Conservation (phyloP, 2,329 filamentous ascomycete species). For the Coniella vitis region DNA sequence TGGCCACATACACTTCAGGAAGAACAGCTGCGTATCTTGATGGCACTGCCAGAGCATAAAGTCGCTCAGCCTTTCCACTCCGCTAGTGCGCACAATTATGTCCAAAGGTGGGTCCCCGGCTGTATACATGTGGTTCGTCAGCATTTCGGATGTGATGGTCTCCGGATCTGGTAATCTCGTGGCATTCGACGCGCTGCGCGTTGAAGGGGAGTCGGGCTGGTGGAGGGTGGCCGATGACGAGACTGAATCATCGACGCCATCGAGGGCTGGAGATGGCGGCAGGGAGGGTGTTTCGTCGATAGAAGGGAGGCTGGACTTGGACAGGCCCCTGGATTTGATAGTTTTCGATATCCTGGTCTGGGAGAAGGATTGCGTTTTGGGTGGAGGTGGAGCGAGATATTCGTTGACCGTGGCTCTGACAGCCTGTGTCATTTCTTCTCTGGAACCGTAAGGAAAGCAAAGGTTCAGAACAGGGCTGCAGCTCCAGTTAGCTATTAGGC, state of each 20-base stretch:
- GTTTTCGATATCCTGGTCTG: conserved; percentile 82
- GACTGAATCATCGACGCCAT: conserved; percentile 45
- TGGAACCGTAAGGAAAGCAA: conserved; percentile 94
- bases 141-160: conserved; percentile 73
- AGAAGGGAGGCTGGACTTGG: conserved; percentile 40
- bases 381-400: conserved; percentile 66
- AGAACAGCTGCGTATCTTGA: conserved; percentile 85
- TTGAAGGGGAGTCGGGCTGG: conserved; percentile 36
- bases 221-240: conserved; percentile 56
- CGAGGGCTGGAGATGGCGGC: conserved; percentile 36
- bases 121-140: conserved; percentile 85
- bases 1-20: conserved; percentile 88
- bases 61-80: conserved; percentile 86
- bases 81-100: conserved; percentile 84
- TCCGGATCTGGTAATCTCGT: conserved; percentile 64
- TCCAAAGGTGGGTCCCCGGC: conserved; percentile 80
- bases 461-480: conserved; percentile 67
- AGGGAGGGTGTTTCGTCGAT: conserved; percentile 43
- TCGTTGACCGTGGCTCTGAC: conserved; percentile 83
- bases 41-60: conserved; percentile 99
- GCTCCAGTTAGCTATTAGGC: conserved; percentile 10
- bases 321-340: conserved; percentile 63
- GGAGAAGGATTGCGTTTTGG: conserved; percentile 68
- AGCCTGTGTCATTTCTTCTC: conserved; percentile 89
- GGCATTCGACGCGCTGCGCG: conserved; percentile 28